Base-by-base conservation (phyloP, 345 rosid genomes). In the Abelmoschus esculentus region DNA sequence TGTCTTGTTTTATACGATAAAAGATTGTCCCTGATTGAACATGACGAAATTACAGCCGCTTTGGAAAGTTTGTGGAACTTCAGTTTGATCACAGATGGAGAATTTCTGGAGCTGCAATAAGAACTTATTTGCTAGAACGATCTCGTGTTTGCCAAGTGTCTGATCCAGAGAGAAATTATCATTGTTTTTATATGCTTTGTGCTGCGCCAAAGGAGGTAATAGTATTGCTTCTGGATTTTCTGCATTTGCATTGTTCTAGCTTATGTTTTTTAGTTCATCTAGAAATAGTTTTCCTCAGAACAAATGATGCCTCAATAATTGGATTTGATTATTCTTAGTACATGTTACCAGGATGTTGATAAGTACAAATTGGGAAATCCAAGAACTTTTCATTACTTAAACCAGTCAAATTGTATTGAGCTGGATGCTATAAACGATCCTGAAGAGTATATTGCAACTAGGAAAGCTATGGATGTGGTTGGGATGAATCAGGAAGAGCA, bases 61-160 rank as follows among this genome's bases (percentile, higher is more conserved):
- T 95, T 84, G 99, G 99, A 78, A 95, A 95, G 81, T 95, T 95
- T n/a, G 99, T 95, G 82, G 99, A 95, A 85, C 69, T 95, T 79
- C 99, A 95, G 75, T 95, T 91, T 63, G 93, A 95, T 76, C 76
- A 79, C 60, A 78, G 73, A 60, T 98, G 98, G 66, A 87, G 89
- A 72, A 95, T 95, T 76, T 90, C 99, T 0, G 99, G 99, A 77
- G 99, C 99, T 75, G 99, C 99, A 50, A 84, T 95, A 73, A 84
- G 99, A 75, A 95, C 99, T 76, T 95, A 95, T 80, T 76, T 95
- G 77, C 83, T 95, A 40, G 99, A 95, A 83, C 84, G 99, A 66
- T 95, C 99, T 3, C 93, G 99, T 31, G 99, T 95, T 79, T 95
- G 99, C 81, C 99, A 95, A 86, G 89, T 91, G 49, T 95, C 99